A percentile compares a stretch with the other conserved stretches of the same genome.
Evolutionary conservation across 2,329 filamentous ascomycete species (phyloP).

Genomic region (Cytospora piceicola): DNA sequence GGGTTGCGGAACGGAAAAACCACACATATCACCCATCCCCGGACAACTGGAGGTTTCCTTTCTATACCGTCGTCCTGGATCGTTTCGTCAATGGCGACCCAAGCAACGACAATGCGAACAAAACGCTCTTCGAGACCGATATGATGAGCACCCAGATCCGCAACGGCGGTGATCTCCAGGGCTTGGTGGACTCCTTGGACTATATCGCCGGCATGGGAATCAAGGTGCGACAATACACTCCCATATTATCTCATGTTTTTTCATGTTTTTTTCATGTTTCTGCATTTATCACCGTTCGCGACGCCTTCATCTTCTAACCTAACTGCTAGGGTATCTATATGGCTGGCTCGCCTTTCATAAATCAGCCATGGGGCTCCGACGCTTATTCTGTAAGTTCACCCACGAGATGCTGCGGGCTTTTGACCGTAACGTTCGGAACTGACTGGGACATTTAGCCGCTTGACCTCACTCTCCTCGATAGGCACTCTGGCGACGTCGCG

Average conservation of each 20-base stretch:
- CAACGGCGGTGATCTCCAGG: constrained; percentile 63
- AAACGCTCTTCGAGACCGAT: constrained; percentile 64
- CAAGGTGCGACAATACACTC: constrained; percentile 41
- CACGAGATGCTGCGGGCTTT: background rate
- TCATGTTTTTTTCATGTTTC: too few relatives aligned
- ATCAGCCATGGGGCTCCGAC: constrained; percentile 66
- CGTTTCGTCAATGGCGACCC: constrained; percentile 68
- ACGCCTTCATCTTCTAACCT: constrained; percentile 7
- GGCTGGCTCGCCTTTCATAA: constrained; percentile 66
- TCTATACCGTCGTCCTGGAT: constrained; percentile 68
- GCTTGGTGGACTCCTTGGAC: constrained; percentile 63
- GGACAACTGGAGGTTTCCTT: constrained; percentile 66
- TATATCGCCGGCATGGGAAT: constrained; percentile 68
- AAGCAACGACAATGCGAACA: constrained; percentile 65
- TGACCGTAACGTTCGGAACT: constrained; percentile 1
- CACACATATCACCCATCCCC: constrained; percentile 58
- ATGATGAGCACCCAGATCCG: constrained; percentile 63
- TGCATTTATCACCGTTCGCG: background rate
- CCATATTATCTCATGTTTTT: background rate
- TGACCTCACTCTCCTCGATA: constrained; percentile 66
- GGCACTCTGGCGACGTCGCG: constrained; percentile 63
- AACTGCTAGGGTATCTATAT: constrained; percentile 56
- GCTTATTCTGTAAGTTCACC: constrained; percentile 53
- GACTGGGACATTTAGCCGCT: constrained; percentile 44
- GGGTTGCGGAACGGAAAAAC: constrained; percentile 51